Evolutionary conservation across 129 eudicot species (phyloP), one percentile per base, ranked within the genome.

Genomic region (Calendula officinalis): DNA sequence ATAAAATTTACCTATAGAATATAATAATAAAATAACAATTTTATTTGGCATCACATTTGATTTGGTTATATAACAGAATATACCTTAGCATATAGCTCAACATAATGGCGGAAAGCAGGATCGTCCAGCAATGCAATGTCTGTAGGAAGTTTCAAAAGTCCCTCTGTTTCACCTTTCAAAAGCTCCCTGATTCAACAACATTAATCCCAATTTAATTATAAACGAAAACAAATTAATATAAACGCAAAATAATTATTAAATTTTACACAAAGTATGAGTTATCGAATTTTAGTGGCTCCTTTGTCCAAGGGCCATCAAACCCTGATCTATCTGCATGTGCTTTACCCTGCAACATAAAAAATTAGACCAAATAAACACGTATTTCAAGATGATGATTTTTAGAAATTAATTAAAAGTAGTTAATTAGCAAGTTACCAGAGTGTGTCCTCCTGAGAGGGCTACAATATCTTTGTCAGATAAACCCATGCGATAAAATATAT

Each of bases 271-370:
- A 92, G 57, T 92, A 92, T 44, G 89, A 83, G 80, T 88, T 92
- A 50, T 92, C 98, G 66, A 92, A 92, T 76, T 81, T 85, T 67
- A 88, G 76, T 5, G 98, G 96, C 75, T 92, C 98, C 71, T 68
- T 68, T 22, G 98, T 92, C 96, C 98, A 92, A 15, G 98, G 85
- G 43, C 96, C 98, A 30, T 92, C 98, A 74, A 92, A 92, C 54
- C 96, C 96, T 56, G 98, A 88, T 68, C 98, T 91, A 63, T 91
- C 98, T 42, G 87, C 87, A 70, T 91, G 98, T 41, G 89, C 98
- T 81, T 79, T 91, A 67, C 98, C 98, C 98, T 91, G 66, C 60
- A 68, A 33, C 45, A 51, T 56, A 47, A 50, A 33, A 47, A 53
- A 49, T 12, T 47, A 22, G n/a, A 59, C 32, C 48, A 39, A 67